Evolutionary conservation across 2,329 filamentous ascomycete genomes (phyloP), one percentile per base, ranked within the genome.

Genomic region (Helotiales sp.): DNA sequence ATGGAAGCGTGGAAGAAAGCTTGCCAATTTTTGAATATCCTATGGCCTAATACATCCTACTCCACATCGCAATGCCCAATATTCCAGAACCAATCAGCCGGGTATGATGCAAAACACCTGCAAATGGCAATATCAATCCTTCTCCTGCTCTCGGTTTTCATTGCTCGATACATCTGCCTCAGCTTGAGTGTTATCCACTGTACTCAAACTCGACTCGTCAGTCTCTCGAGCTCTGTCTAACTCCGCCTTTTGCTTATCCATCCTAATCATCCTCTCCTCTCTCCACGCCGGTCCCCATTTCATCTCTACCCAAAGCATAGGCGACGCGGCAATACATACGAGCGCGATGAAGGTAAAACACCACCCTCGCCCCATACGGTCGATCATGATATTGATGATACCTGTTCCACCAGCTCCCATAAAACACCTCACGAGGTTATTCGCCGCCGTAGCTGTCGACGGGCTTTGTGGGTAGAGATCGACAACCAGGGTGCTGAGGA

Each of bases 351-450:
- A 83, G 0, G 86, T 89, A 66, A 85, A 89, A n/a, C 83, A 85
- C 87, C 87, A 90, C 0, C 87, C 88, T 30, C 83, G 76, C 3
- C 88, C 88, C 79, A 90, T 83, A 0, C 77, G 78, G 6, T 78
- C 69, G 30, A 90, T 83, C 82, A 91, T 86, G 61, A 82, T 79
- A 61, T 88, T 83, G 45, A 91, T 86, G 8, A 88, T 80, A 0
- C 86, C 86, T 24, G 87, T 88, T 2, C 84, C 84, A 1, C 80
- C 83, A 0, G 89, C 89, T 26, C 87, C 88, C 49, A 87, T 78
- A 20, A 87, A 77, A 74, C 88, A 91, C n/a, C 88, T 79, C 4
- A 86, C 82, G 3, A 91, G 78, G 69, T 91, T 91, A 69, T 88
- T 89, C 0, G 88, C 86, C 0, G 88, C 88, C 1, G 87, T 87